phyloP scores from a whole-genome alignment of 805 yeast genomes.

The Sungouiozyma ichnusensis region DNA sequence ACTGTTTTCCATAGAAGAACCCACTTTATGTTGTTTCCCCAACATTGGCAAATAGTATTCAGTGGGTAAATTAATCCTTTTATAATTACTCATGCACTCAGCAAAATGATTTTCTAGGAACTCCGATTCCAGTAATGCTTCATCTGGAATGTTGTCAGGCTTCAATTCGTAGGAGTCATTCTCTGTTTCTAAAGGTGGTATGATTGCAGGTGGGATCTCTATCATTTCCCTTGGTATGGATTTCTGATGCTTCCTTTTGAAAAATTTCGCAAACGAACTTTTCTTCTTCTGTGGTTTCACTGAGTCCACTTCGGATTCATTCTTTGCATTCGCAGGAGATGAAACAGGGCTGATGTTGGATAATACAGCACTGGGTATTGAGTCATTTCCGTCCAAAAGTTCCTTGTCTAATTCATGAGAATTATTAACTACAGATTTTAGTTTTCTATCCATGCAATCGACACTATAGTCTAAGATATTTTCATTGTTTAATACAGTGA shows the following conservation, averaged over 20 bases:
- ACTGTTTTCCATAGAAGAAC: too few relatives aligned
- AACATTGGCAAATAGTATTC: constrained; percentile 12
- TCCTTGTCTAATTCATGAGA: not conserved
- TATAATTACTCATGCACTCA: constrained; percentile 17
- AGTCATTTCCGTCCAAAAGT: not conserved
- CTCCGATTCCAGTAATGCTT: constrained; percentile 11
- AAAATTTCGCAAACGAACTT: constrained; percentile 21
- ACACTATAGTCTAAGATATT: constrained; percentile 10
- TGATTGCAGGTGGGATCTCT: constrained; percentile 1
- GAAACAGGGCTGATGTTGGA: not conserved
- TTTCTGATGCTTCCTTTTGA: constrained; percentile 17
- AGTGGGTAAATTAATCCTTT: constrained; percentile 16
- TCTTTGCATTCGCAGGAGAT: not conserved
- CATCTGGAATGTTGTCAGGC: not conserved
- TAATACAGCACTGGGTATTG: not conserved
- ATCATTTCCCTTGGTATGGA: not conserved
- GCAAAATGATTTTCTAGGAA: constrained; percentile 22
- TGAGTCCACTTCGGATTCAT: not conserved
- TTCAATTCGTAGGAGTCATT: constrained; percentile 1
- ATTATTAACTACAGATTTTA: not conserved
- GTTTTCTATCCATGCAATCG: constrained; percentile 17
- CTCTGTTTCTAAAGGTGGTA: constrained; percentile 1
- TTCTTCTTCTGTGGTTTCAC: constrained; percentile 7
- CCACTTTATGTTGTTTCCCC: not conserved
- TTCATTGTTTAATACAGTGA: constrained; percentile 5